Evolutionary conservation across 75 land plant genomes (phyloP).

Genomic region (Ceratopteris richardii): DNA sequence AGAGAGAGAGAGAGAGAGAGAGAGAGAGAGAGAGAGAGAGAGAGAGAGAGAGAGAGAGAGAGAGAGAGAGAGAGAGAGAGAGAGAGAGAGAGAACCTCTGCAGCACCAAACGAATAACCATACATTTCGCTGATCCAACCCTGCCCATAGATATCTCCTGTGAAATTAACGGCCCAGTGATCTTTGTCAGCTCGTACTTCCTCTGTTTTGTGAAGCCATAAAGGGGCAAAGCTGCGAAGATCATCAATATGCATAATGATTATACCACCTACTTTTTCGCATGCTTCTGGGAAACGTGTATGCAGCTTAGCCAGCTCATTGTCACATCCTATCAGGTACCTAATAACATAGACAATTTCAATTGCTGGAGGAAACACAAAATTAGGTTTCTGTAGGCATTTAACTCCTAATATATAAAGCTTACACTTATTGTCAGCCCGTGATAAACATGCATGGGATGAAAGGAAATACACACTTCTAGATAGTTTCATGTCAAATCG

Average conservation of each 20-base stretch:
- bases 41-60: no score
- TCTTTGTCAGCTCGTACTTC: constrained; percentile 89
- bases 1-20: no score
- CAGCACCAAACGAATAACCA: constrained; percentile 95
- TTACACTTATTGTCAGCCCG: no score
- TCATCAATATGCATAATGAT: constrained; percentile 95
- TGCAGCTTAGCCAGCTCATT: constrained; percentile 83
- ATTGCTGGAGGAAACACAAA: no score
- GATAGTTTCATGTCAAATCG: no score
- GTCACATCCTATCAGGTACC: constrained; percentile 94
- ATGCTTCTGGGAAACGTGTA: constrained; percentile 76
- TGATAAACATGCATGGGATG: no score
- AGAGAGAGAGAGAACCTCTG: no score
- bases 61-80: no score
- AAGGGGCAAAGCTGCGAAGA: constrained; percentile 67
- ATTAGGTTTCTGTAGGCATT: no score
- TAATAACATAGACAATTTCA: constrained; percentile 7
- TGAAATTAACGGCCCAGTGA: constrained; percentile 76
- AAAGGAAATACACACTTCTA: no score
- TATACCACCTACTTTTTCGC: constrained; percentile 96
- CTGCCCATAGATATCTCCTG: constrained; percentile 72
- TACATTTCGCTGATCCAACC: constrained; percentile 99
- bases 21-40: no score
- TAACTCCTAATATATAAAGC: no score
- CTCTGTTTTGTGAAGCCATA: constrained; percentile 90